Conservation (phyloP, 2,329 filamentous ascomycete species). For the Aplosporella prunicola region DNA sequence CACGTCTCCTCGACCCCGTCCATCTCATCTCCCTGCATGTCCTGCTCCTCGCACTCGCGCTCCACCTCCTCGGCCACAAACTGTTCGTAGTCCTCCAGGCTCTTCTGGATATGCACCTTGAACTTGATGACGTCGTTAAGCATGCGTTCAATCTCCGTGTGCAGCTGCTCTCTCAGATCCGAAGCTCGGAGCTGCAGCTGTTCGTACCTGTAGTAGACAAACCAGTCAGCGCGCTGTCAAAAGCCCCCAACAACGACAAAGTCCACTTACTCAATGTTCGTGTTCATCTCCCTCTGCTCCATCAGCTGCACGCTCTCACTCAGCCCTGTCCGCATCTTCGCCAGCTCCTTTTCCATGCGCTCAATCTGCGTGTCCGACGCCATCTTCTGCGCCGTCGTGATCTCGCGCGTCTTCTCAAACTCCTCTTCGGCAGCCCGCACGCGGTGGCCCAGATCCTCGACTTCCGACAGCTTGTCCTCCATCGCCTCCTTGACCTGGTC, state of each 20-base stretch:
- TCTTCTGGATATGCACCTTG: constrained; percentile 93
- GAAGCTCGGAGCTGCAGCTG: constrained; percentile 79
- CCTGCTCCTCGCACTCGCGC: constrained; percentile 44
- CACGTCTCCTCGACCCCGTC: constrained; percentile 12
- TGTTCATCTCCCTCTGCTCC: constrained; percentile 93
- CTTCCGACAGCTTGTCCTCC: constrained; percentile 87
- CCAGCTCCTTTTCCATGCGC: constrained; percentile 97
- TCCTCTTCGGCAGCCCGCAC: constrained; percentile 84
- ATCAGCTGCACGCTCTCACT: constrained; percentile 82
- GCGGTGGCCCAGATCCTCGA: constrained; percentile 82
- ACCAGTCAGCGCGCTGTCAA: constrained; percentile 2
- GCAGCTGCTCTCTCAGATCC: constrained; percentile 86
- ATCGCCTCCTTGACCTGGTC: constrained; percentile 95
- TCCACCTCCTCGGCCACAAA: constrained; percentile 94
- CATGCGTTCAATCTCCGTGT: constrained; percentile 92
- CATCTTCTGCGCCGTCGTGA: constrained; percentile 76
- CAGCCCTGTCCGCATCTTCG: constrained; percentile 76
- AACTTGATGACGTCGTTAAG: constrained; percentile 96
- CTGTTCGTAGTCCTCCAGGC: constrained; percentile 84
- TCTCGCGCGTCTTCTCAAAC: constrained; percentile 86
- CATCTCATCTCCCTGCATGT: constrained; percentile 24
- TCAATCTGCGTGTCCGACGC: constrained; percentile 90
- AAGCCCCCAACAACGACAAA: not conserved
- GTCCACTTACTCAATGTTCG: constrained; percentile 73
- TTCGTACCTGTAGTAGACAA: constrained; percentile 57